Evolutionary conservation across 345 rosid species (phyloP).

Genomic region (Gossypioides kirkii): DNA sequence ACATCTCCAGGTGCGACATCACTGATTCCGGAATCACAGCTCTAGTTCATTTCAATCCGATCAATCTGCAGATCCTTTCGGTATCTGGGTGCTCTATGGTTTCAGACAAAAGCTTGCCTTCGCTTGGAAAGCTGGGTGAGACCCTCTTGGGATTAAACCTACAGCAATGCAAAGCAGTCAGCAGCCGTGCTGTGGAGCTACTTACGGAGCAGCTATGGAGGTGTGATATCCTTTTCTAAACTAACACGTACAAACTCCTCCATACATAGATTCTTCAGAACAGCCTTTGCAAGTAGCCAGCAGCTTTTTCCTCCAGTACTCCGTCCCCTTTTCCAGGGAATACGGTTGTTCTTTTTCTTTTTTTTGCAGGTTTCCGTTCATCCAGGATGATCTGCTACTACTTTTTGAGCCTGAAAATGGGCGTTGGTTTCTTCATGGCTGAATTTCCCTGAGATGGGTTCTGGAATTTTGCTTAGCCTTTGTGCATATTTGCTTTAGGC

Average conservation of each 20-base stretch:
- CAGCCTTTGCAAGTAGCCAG: constrained; percentile 20
- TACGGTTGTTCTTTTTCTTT: constrained; percentile 22
- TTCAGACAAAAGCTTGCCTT: constrained; percentile 58
- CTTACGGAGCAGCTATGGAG: constrained; percentile 69
- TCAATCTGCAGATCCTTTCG: constrained; percentile 74
- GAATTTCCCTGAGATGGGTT: constrained; percentile 44
- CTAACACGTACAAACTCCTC: neutral
- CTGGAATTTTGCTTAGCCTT: constrained; percentile 31
- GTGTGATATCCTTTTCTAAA: constrained; percentile 73
- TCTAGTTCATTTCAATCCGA: constrained; percentile 45
- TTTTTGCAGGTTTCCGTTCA: constrained; percentile 46
- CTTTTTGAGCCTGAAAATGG: constrained; percentile 21
- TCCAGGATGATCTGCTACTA: constrained; percentile 41
- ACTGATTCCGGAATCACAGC: constrained; percentile 57
- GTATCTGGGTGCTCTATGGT: constrained; percentile 60
- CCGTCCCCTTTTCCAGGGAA: constrained; percentile 56
- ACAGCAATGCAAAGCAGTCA: constrained; percentile 66
- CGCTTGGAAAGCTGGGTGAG: constrained; percentile 50
- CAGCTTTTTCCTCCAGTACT: constrained; percentile 53
- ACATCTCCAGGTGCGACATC: constrained; percentile 61
- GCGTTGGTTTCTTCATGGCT: constrained; percentile 30
- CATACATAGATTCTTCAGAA: constrained; percentile 15
- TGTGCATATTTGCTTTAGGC: neutral
- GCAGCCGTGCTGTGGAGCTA: constrained; percentile 39
- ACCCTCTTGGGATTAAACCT: constrained; percentile 75